Evolutionary conservation across 2,329 filamentous ascomycete species (phyloP), one percentile per base, ranked within the genome.

Genomic region (Onygena corvina): DNA sequence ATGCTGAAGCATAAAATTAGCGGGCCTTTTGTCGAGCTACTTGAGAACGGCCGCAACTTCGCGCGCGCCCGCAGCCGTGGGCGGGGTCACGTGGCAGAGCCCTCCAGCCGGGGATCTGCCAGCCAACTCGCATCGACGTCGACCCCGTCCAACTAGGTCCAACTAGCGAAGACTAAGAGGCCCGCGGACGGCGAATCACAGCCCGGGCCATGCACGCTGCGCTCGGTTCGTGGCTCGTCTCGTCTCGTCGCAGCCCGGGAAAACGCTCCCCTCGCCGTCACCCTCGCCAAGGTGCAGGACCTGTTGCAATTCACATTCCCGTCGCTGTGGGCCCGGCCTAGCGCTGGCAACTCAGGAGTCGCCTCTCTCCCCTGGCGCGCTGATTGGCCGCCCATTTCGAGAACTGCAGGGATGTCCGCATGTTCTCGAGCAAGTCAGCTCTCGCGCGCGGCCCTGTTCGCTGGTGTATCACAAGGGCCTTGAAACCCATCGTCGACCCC

Each of bases 351-450:
- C 33, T 33, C 29, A 35, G 18, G 42, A 44, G 42, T 31, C 23
- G 25, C 21, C n/a, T 25, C 20, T 6, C 23, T 4, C 18, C 5
- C 23, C 27, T 23, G 18, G 14, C 29, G 6, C 20, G 12, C 46
- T 48, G 46, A 51, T 51, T 51, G 49, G 49, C 45, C 33, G 25
- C 12, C 12, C 1, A 48, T 48, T 51, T 51, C 34, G 44, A 51
- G 49, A 46, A 38, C n/a, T n/a, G 46, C 49, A 48, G 45, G 49
- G 49, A 48, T 51, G 21, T 31, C 18, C 30, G 25, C 30, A 40
- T 40, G 36, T 40, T 40, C 36, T 40, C 36, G 20, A 40, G 36
- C 36, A 40, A 23, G 36, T 23, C 36, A 25, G 36, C 20, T 40
- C n/a, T 21, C 36, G 20, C 3, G 20, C 18, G 18, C 36, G 20